Conservation (phyloP, 306 rosid species). For the Fragaria nilgerrensis region DNA sequence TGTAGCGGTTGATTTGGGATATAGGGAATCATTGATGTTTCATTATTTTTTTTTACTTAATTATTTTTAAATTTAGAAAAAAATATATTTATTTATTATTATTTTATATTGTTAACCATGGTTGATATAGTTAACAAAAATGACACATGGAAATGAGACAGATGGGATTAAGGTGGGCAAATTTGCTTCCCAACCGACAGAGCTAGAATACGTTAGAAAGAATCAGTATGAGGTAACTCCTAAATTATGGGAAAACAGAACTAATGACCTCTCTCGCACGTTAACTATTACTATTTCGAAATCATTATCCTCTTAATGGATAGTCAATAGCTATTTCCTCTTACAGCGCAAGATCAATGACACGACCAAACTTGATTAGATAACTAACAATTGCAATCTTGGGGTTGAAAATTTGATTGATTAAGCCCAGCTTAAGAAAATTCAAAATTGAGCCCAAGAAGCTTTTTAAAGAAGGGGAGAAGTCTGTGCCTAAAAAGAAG, state of each 20-base stretch:
- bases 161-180: too few relatives aligned
- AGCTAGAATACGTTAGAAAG: not conserved
- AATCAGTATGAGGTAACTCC: not conserved
- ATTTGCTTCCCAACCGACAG: too few relatives aligned
- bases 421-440: not conserved
- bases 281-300: not conserved
- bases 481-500: conserved; percentile 39
- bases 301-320: not conserved
- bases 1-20: too few relatives aligned
- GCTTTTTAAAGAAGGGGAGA: conserved; percentile 67
- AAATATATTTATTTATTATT: too few relatives aligned
- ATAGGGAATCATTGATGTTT: too few relatives aligned
- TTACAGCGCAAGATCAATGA: not conserved
- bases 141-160: too few relatives aligned
- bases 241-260: not conserved
- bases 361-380: not conserved
- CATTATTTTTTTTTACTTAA: too few relatives aligned
- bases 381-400: not conserved
- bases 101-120: too few relatives aligned
- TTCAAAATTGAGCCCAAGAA: conserved; percentile 53
- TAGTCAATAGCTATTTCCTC: not conserved
- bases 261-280: not conserved
- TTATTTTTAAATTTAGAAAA: too few relatives aligned
- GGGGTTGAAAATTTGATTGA: not conserved
- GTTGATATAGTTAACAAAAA: too few relatives aligned